Evolutionary conservation across 345 rosid species (phyloP).

Genomic region (Populus alba): DNA sequence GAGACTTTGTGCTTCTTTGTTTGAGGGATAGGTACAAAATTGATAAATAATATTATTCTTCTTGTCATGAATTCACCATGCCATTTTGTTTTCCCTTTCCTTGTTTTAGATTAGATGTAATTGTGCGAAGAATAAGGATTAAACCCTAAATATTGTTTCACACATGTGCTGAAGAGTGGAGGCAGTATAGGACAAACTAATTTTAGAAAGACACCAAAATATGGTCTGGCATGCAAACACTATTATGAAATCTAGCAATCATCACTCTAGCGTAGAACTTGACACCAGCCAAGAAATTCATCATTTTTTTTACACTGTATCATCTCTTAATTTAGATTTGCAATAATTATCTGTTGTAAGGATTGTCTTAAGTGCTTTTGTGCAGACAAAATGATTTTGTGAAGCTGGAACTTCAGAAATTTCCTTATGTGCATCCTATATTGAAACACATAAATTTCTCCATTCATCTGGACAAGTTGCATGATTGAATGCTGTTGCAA

Average conservation of each 20-base stretch:
- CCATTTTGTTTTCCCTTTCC: background rate
- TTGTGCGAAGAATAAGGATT: background rate
- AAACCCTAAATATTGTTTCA: background rate
- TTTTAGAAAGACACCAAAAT: background rate
- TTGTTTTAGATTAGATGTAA: background rate
- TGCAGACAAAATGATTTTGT: background rate
- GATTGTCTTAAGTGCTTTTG: background rate
- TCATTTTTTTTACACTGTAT: background rate
- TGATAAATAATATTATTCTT: background rate
- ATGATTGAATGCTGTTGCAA: background rate
- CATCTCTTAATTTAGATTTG: background rate
- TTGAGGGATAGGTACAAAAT: background rate
- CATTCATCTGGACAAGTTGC: background rate
- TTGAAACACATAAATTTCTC: background rate
- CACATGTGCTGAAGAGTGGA: background rate
- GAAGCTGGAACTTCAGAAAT: background rate
- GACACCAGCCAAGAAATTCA: background rate
- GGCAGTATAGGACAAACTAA: background rate
- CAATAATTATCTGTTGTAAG: background rate
- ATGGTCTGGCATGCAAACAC: too few species aligned
- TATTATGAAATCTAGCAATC: background rate
- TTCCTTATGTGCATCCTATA: background rate
- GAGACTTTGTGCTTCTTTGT: background rate
- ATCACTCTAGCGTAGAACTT: background rate
- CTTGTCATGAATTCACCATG: background rate